Percentiles rank a stretch among this genome's conserved stretches.
Evolutionary conservation across 2,329 filamentous ascomycete species (phyloP).

Genomic region (Cordyceps javanica): DNA sequence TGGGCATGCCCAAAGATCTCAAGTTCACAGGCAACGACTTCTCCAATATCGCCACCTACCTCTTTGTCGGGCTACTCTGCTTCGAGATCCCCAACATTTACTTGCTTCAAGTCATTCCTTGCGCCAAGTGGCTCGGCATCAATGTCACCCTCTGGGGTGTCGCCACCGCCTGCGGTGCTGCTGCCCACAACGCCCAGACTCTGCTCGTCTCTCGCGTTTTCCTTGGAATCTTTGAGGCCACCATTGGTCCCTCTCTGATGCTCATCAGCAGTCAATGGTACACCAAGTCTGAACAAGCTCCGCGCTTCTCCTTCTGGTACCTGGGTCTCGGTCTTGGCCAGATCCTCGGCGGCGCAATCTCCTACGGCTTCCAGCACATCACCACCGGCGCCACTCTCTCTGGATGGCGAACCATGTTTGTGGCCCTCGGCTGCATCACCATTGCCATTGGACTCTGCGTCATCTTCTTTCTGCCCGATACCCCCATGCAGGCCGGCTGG

Average conservation of each 20-base stretch:
- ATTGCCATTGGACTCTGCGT: conserved; percentile 27
- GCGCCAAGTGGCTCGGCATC: conserved; percentile 53
- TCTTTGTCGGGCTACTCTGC: conserved; percentile 55
- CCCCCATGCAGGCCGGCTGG: conserved; percentile 40
- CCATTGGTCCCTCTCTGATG: conserved; percentile 54
- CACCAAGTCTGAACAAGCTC: conserved; percentile 54
- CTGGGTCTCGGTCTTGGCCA: conserved; percentile 53
- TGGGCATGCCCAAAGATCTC: conserved; percentile 53
- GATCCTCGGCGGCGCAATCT: conserved; percentile 59
- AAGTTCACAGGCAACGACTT: conserved; percentile 49
- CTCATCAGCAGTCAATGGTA: conserved; percentile 57
- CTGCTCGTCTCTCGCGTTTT: conserved; percentile 51
- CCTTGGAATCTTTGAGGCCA: conserved; percentile 55
- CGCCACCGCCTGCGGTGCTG: conserved; percentile 47
- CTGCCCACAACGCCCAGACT: conserved; percentile 45
- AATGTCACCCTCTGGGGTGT: conserved; percentile 57
- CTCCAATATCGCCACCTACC: conserved; percentile 53
- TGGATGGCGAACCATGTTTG: conserved; percentile 68
- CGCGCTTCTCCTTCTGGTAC: conserved; percentile 57
- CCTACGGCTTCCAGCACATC: conserved; percentile 51
- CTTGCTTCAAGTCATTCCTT: conserved; percentile 54
- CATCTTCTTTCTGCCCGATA: conserved; percentile 32
- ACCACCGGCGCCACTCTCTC: conserved; percentile 45
- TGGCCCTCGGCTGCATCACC: conserved; percentile 54
- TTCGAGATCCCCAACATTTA: conserved; percentile 55